These are phyloP conservation scores for Cryptomeria japonica DNA, from an alignment of 75 land plant species.

Conservation along the genomic window DNA sequence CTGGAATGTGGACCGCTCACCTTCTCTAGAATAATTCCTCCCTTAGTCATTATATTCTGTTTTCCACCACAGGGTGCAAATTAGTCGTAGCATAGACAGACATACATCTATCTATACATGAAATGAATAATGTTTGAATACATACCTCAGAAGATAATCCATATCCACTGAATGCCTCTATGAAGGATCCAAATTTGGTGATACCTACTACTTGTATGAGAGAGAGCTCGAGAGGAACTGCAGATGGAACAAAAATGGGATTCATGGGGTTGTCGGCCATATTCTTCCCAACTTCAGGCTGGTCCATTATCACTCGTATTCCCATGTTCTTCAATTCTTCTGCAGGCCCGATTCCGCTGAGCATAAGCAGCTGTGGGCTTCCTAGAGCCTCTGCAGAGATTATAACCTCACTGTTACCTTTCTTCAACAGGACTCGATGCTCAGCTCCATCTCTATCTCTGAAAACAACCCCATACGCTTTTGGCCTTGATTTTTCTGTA, in stretches of 20 bases:
- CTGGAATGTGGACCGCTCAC: constrained; percentile 57
- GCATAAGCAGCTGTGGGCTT: too few relatives aligned
- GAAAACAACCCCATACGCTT: too few relatives aligned
- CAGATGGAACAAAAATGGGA: constrained; percentile 56
- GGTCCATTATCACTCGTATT: too few relatives aligned
- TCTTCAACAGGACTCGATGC: too few relatives aligned
- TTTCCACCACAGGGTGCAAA: constrained; percentile 38
- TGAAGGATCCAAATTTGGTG: constrained; percentile 51
- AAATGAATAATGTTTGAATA: neutral
- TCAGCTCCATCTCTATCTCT: too few relatives aligned
- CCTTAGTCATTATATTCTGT: constrained; percentile 24
- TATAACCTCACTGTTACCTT: too few relatives aligned
- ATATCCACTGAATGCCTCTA: constrained; percentile 67
- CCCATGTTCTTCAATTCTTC: too few relatives aligned
- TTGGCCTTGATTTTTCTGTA: too few relatives aligned
- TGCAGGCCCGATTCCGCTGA: too few relatives aligned
- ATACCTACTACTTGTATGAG: constrained; percentile 72
- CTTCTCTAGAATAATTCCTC: constrained; percentile 33
- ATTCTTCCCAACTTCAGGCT: constrained; percentile 48
- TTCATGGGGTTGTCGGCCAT: constrained; percentile 90
- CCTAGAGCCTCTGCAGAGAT: too few relatives aligned
- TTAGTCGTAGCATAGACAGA: neutral
- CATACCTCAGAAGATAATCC: neutral
- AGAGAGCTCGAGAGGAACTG: constrained; percentile 39
- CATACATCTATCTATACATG: neutral